Evolutionary conservation across 2,329 filamentous ascomycete species (phyloP).

Genomic region (Plectosphaerella cucumerina): DNA sequence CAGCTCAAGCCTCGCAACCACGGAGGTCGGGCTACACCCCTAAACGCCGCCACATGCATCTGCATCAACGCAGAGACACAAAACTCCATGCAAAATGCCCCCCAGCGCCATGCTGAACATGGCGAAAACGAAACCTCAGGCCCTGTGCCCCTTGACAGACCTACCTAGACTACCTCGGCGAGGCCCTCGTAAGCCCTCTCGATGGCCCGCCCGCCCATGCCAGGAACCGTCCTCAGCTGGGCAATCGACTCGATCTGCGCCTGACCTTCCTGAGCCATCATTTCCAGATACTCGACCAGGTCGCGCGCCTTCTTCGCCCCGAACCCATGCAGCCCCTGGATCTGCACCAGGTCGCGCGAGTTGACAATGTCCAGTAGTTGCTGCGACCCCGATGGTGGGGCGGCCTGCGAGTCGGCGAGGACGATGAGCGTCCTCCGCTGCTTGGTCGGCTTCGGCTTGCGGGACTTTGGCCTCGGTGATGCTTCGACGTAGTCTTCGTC

Average conservation of each 20-base stretch:
- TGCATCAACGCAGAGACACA: neutral
- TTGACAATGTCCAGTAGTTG: constrained; percentile 69
- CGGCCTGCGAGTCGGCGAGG: neutral
- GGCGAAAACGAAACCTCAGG: no score
- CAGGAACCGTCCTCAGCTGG: constrained; percentile 50
- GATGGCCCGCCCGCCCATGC: constrained; percentile 52
- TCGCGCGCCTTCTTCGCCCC: constrained; percentile 67
- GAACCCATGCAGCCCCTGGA: constrained; percentile 64
- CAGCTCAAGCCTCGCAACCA: no score
- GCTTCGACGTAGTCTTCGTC: constrained; percentile 29
- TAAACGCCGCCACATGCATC: no score
- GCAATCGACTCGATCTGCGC: constrained; percentile 41
- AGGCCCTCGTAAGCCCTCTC: constrained; percentile 53
- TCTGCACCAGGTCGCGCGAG: constrained; percentile 62
- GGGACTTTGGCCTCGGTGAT: constrained; percentile 20
- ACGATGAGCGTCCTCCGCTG: neutral
- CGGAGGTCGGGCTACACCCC: no score
- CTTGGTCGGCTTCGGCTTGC: constrained; percentile 21
- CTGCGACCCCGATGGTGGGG: constrained; percentile 48
- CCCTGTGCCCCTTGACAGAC: neutral
- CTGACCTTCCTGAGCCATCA: constrained; percentile 35
- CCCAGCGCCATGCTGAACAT: neutral
- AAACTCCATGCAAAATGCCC: neutral
- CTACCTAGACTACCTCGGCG: constrained; percentile 9
- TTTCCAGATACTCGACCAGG: constrained; percentile 51